phyloP scores from a whole-genome alignment of 345 rosid species.

The Populus davidiana region DNA sequence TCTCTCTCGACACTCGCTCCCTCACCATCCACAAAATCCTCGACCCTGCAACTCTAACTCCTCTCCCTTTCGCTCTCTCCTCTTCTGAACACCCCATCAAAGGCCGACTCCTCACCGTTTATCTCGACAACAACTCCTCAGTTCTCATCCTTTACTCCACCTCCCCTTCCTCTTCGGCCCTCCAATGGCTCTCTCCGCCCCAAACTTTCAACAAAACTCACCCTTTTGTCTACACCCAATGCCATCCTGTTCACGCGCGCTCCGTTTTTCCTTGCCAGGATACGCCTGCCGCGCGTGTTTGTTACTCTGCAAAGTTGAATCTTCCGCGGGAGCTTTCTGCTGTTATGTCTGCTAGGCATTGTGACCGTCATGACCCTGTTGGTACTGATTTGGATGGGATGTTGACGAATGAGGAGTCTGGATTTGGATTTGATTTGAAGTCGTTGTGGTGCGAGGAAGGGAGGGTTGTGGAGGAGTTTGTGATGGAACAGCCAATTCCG shows the following conservation, averaged over 20 bases:
- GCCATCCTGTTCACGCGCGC: slow-evolving; percentile 85
- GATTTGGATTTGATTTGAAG: slow-evolving; percentile 17
- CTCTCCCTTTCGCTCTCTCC: slow-evolving; percentile 47
- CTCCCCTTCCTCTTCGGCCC: slow-evolving; percentile 73
- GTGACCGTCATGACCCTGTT: slow-evolving; percentile 55
- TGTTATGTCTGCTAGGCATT: slow-evolving; percentile 83
- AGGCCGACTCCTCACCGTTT: slow-evolving; percentile 45
- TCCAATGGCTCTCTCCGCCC: slow-evolving; percentile 78
- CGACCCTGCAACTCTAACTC: slow-evolving; percentile 42
- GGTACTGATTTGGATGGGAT: slow-evolving; percentile 34
- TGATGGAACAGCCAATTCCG: slow-evolving; percentile 89
- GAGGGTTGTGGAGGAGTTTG: slow-evolving; percentile 77
- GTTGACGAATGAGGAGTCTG: slow-evolving; percentile 15
- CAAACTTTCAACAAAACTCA: slow-evolving; percentile 65
- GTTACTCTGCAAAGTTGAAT: slow-evolving; percentile 63
- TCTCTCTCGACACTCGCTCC: slow-evolving; percentile 72
- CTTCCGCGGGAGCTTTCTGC: slow-evolving; percentile 63
- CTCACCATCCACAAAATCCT: slow-evolving; percentile 44
- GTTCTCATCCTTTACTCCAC: slow-evolving; percentile 54
- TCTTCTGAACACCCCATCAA: slow-evolving; percentile 40
- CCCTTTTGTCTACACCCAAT: slow-evolving; percentile 84
- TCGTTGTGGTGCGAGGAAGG: slow-evolving; percentile 67
- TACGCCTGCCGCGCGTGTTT: slow-evolving; percentile 80
- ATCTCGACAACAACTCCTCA: slow-evolving; percentile 43
- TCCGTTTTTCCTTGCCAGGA: slow-evolving; percentile 95